Percentiles rank a stretch among this genome's conserved stretches.
Evolutionary conservation across 1,139 yeast genomes (phyloP).

Genomic region (Candida anutae): DNA sequence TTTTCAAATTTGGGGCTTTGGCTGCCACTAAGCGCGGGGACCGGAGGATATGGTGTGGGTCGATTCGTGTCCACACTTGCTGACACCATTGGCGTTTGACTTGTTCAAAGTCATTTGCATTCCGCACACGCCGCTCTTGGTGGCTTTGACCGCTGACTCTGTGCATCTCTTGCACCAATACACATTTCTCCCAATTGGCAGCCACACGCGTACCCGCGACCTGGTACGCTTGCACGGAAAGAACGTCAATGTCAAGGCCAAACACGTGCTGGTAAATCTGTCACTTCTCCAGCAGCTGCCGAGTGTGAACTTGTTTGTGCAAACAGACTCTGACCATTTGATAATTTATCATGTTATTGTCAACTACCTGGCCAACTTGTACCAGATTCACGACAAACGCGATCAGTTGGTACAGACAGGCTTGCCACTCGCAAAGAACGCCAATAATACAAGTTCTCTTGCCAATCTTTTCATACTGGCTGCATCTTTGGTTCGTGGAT

Average conservation of each 20-base stretch:
- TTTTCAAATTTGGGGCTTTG: too few relatives aligned
- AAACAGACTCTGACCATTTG: conserved; percentile 24
- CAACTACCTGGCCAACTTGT: conserved; percentile 23
- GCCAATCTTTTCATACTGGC: conserved; percentile 27
- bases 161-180: conserved; percentile 22
- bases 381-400: conserved; percentile 21
- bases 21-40: too few relatives aligned
- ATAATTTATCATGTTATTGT: conserved; percentile 28
- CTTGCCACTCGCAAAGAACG: conserved; percentile 23
- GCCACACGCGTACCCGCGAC: conserved; percentile 22
- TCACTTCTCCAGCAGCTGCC: conserved; percentile 19
- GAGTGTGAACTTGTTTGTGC: conserved; percentile 26
- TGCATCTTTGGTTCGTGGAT: conserved; percentile 25
- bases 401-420: conserved; percentile 26
- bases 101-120: conserved; percentile 19
- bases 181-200: conserved; percentile 28
- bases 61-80: conserved; percentile 26
- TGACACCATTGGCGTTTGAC: conserved; percentile 18
- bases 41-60: conserved; percentile 42
- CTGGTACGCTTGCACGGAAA: conserved; percentile 30
- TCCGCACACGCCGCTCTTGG: conserved; percentile 29
- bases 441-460: conserved; percentile 19
- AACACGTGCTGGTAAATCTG: conserved; percentile 21
- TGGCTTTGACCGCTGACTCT: conserved; percentile 20
- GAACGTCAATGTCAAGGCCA: conserved; percentile 19